phyloP scores from a whole-genome alignment of 1,284 basidiomycete species.

The Gomphus bonarii region DNA sequence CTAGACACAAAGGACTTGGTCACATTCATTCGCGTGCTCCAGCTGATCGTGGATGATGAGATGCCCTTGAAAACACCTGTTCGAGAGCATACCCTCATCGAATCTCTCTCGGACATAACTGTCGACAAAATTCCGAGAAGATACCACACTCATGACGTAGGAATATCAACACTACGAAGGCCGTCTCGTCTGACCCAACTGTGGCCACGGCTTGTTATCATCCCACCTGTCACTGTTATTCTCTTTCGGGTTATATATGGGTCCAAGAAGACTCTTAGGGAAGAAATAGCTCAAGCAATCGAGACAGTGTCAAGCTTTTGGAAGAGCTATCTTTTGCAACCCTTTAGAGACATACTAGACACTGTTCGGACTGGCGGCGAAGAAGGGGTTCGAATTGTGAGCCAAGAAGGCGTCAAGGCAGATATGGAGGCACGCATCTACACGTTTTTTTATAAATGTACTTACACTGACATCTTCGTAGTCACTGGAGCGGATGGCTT shows the following conservation, averaged over 20 bases:
- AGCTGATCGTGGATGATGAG: conserved; percentile 12
- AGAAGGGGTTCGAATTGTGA: conserved; percentile 58
- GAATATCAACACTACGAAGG: conserved; percentile 1
- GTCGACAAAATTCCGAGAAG: neutral
- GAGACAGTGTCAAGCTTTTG: conserved; percentile 74
- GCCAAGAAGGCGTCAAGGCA: conserved; percentile 66
- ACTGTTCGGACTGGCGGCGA: conserved; percentile 76
- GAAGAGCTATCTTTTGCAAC: conserved; percentile 81
- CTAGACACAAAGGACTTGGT: conserved; percentile 12
- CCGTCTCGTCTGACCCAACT: conserved; percentile 48
- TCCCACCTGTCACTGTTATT: conserved; percentile 52
- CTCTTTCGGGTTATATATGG: conserved; percentile 35
- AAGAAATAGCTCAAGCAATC: conserved; percentile 49
- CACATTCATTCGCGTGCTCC: conserved; percentile 10
- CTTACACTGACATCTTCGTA: conserved; percentile 21
- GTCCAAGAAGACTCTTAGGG: conserved; percentile 39
- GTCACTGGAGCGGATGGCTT: conserved; percentile 90
- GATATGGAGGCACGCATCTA: conserved; percentile 58
- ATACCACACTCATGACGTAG: neutral
- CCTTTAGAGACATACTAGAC: conserved; percentile 71
- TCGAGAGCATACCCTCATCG: conserved; percentile 7
- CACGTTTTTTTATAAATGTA: neutral
- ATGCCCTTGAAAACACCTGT: conserved; percentile 10
- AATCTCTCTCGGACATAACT: conserved; percentile 5
- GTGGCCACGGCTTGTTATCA: conserved; percentile 60